Evolutionary conservation across 176 grass and related monocot species (phyloP).

Genomic region (Aegilops bicornis): DNA sequence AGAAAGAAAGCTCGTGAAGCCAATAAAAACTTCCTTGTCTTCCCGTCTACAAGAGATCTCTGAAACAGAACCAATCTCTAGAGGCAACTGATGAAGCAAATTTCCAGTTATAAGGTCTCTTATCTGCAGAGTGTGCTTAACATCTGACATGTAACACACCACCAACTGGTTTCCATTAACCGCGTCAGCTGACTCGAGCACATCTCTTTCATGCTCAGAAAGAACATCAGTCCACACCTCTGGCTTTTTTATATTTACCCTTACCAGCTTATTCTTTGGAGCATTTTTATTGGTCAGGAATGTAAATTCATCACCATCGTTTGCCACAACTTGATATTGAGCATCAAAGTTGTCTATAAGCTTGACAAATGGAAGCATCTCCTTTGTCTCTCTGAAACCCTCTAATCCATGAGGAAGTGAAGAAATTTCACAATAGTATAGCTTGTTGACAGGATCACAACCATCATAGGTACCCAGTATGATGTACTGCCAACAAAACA

Average conservation of each 20-base stretch:
- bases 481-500: conserved; percentile 61
- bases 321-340: conserved; percentile 68
- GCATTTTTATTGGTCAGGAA: conserved; percentile 89
- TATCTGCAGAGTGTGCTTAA: conserved; percentile 84
- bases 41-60: conserved; percentile 74
- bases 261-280: conserved; percentile 78
- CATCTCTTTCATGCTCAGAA: conserved; percentile 77
- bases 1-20: conserved; percentile 90
- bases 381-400: conserved; percentile 50
- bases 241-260: conserved; percentile 64
- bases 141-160: conserved; percentile 89
- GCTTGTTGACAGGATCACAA: conserved; percentile 87
- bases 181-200: conserved; percentile 56
- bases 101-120: conserved; percentile 75
- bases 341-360: conserved; percentile 90
- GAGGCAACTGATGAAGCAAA: conserved; percentile 71
- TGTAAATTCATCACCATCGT: conserved; percentile 76
- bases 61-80: conserved; percentile 87
- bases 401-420: conserved; percentile 70
- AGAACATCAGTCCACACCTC: conserved; percentile 68
- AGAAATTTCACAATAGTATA: conserved; percentile 81
- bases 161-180: conserved; percentile 78
- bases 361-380: conserved; percentile 83
- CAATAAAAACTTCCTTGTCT: conserved; percentile 79
- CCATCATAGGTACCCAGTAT: conserved; percentile 65